Percentiles rank a stretch among this genome's conserved stretches.
These are phyloP conservation scores for Fusarium pseudocircinatum DNA, from an alignment of 2,329 filamentous ascomycete species.

Conservation along the genomic window DNA sequence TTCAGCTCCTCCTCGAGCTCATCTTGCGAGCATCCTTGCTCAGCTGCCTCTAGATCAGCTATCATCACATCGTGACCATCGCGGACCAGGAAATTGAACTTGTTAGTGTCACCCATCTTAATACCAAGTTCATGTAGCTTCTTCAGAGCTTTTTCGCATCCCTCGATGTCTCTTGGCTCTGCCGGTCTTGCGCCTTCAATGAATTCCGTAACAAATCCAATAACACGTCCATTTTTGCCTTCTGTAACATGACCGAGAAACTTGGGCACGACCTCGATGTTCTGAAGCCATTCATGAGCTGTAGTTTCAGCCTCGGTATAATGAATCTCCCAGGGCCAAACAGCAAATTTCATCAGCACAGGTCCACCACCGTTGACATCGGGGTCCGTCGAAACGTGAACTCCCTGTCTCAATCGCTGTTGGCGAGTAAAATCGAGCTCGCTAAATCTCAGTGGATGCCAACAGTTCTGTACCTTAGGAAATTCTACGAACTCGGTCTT, in stretches of 20 bases:
- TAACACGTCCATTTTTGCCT: conserved; percentile 34
- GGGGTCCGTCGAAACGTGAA: conserved; percentile 40
- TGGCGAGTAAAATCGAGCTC: conserved; percentile 39
- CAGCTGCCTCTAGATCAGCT: conserved; percentile 41
- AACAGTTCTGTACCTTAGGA: conserved; percentile 29
- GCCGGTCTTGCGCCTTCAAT: conserved; percentile 36
- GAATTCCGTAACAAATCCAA: conserved; percentile 42
- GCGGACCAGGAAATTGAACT: conserved; percentile 44
- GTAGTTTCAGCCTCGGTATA: conserved; percentile 40
- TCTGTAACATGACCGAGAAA: conserved; percentile 46
- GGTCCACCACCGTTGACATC: conserved; percentile 24
- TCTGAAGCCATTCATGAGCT: conserved; percentile 42
- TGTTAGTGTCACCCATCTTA: conserved; percentile 45
- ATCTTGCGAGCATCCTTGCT: conserved; percentile 22
- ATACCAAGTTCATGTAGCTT: conserved; percentile 42
- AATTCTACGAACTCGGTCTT: conserved; percentile 33
- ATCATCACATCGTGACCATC: conserved; percentile 34
- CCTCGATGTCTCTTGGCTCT: conserved; percentile 32
- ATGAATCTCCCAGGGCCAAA: conserved; percentile 43
- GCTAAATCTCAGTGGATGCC: conserved; percentile 39
- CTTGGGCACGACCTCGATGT: conserved; percentile 36
- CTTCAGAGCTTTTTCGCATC: conserved; percentile 37
- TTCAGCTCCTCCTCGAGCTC: conserved; percentile 42
- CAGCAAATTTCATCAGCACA: conserved; percentile 42
- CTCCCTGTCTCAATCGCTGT: conserved; percentile 37